Conservation (phyloP, 2,329 filamentous ascomycete genomes). For the Microsporum ferrugineum region DNA sequence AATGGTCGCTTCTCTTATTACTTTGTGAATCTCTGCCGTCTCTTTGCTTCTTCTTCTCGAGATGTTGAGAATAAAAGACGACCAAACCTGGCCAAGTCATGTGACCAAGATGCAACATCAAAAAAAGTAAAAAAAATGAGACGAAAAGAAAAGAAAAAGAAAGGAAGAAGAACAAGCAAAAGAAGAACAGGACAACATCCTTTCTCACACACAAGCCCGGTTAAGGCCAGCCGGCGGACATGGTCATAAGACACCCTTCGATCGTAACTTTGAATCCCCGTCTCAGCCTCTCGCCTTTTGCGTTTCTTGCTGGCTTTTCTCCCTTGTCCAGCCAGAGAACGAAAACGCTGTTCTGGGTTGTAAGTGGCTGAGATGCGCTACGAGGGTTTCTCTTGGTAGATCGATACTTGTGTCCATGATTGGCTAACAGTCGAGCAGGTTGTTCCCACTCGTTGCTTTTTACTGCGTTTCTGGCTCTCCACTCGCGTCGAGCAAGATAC, state of each 20-base stretch:
- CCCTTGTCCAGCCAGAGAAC: background rate
- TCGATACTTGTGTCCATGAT: background rate
- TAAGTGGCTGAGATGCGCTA: slow-evolving; percentile 3
- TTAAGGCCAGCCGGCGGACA: background rate
- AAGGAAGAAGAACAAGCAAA: background rate
- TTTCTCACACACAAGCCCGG: background rate
- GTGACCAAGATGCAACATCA: background rate
- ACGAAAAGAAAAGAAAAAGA: background rate
- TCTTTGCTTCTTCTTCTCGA: background rate
- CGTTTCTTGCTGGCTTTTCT: background rate
- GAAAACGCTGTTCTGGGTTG: background rate
- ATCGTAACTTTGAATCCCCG: background rate
- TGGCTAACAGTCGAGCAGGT: slow-evolving; percentile 2
- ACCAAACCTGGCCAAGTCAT: background rate
- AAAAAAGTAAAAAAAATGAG: background rate
- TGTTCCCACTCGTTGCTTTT: slow-evolving; percentile 2
- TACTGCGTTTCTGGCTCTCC: slow-evolving; percentile 1
- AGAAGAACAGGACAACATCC: background rate
- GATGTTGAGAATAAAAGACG: background rate
- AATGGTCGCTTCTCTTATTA: background rate
- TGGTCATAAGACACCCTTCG: background rate
- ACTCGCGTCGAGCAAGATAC: background rate
- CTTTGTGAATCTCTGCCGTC: background rate
- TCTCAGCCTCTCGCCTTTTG: background rate
- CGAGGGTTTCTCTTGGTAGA: background rate